phyloP scores from a whole-genome alignment of 148 eudicot genomes.

The Rhododendron vialii region DNA sequence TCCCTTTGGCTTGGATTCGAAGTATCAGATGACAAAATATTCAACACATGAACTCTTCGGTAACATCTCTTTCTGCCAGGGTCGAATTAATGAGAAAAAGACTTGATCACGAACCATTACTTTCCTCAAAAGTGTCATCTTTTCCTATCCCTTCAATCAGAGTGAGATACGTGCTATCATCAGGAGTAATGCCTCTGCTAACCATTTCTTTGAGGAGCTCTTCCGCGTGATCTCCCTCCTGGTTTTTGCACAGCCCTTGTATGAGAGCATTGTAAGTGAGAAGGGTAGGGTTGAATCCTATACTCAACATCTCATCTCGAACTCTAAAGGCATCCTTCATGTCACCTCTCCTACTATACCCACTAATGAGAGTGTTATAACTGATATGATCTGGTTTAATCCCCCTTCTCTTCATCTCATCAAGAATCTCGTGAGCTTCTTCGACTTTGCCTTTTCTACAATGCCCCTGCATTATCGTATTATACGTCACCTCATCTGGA shows the following conservation, averaged over 20 bases:
- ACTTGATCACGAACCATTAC: background rate
- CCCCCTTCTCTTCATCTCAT: conserved; percentile 65
- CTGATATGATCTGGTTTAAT: conserved; percentile 65
- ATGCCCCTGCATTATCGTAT: conserved; percentile 66
- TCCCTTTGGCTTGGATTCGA: background rate
- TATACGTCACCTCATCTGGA: conserved; percentile 78
- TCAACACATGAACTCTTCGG: background rate
- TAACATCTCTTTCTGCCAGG: conserved; percentile 1
- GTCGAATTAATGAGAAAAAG: background rate
- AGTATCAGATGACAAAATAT: background rate
- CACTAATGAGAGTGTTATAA: conserved; percentile 68
- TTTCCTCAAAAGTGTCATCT: conserved; percentile 20
- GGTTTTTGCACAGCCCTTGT: conserved; percentile 62
- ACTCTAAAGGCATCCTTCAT: conserved; percentile 56
- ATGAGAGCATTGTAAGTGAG: conserved; percentile 79
- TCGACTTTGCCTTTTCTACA: conserved; percentile 60
- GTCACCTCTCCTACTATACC: conserved; percentile 74
- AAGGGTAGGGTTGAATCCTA: conserved; percentile 63
- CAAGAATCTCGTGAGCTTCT: conserved; percentile 58
- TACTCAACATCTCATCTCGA: conserved; percentile 61
- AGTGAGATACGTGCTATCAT: conserved; percentile 55
- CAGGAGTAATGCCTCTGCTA: conserved; percentile 25
- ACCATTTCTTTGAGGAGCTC: conserved; percentile 55
- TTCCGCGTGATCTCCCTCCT: conserved; percentile 35
- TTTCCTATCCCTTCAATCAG: conserved; percentile 56